Percentiles rank a stretch among this genome's conserved stretches.
phyloP scores from a whole-genome alignment of 768 basidiomycete species.

The Cystobasidium onofrii region DNA sequence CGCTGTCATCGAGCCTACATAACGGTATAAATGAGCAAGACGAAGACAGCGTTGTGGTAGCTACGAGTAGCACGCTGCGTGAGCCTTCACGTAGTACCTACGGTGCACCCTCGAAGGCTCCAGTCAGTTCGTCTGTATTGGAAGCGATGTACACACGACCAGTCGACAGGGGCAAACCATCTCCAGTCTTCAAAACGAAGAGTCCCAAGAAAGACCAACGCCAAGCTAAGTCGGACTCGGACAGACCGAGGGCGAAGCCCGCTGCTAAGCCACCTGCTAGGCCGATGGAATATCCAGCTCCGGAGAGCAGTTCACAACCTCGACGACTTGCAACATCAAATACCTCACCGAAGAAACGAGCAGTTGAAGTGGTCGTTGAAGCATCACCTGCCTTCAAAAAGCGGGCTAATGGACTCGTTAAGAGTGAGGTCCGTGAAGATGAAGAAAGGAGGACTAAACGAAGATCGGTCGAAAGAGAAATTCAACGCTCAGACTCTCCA shows the following conservation, averaged over 20 bases:
- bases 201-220: not conserved
- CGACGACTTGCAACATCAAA: not conserved
- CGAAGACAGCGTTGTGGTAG: not conserved
- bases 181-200: not conserved
- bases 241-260: not conserved
- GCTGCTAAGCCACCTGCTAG: not conserved
- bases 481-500: not conserved
- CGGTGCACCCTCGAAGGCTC: not conserved
- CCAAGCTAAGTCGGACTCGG: not conserved
- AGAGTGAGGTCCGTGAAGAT: too few relatives aligned
- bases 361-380: not conserved
- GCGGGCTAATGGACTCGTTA: not conserved
- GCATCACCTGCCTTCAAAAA: not conserved
- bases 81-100: not conserved
- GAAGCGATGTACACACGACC: not conserved
- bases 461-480: not conserved
- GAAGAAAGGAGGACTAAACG: not conserved
- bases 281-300: not conserved
- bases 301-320: not conserved
- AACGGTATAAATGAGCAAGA: not conserved
- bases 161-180: not conserved
- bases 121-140: not conserved
- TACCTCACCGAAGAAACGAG: not conserved
- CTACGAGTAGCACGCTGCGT: conserved; percentile 13
- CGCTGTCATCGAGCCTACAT: not conserved